These are phyloP conservation scores for Teratosphaeria viscida DNA, from an alignment of 2,329 filamentous ascomycete genomes.

Conservation along the genomic window DNA sequence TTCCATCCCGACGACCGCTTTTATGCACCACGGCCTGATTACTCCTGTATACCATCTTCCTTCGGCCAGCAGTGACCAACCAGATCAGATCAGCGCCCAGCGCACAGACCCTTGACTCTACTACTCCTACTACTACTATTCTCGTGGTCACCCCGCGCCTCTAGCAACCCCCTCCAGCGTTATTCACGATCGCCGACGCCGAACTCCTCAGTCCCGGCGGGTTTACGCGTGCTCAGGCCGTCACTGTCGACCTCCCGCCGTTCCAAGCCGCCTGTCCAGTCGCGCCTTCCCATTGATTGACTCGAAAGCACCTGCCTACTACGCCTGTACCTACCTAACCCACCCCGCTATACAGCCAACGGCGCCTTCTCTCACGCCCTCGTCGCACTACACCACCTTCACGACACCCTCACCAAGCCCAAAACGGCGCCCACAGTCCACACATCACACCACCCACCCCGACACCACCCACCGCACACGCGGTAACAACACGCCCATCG, in stretches of 20 bases:
- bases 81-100: not conserved
- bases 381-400: not conserved
- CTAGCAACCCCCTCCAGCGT: not conserved
- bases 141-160: not conserved
- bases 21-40: not conserved
- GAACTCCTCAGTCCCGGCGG: not conserved
- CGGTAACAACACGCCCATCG: constrained; percentile 26
- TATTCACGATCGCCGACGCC: not conserved
- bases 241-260: not conserved
- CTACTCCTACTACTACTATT: not conserved
- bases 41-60: not conserved
- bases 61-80: not conserved
- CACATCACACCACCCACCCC: constrained; percentile 37
- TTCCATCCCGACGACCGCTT: not conserved
- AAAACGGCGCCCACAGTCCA: constrained; percentile 30
- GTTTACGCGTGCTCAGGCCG: not conserved
- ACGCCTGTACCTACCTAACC: too few relatives aligned
- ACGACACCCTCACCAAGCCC: constrained; percentile 36
- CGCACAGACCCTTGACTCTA: not conserved
- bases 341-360: too few relatives aligned
- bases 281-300: not conserved
- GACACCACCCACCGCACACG: constrained; percentile 31
- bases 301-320: not conserved
- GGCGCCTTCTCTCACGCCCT: not conserved
- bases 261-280: not conserved